phyloP scores from a whole-genome alignment of 2,329 filamentous ascomycete species.

The Sclerotiophoma versabilis region DNA sequence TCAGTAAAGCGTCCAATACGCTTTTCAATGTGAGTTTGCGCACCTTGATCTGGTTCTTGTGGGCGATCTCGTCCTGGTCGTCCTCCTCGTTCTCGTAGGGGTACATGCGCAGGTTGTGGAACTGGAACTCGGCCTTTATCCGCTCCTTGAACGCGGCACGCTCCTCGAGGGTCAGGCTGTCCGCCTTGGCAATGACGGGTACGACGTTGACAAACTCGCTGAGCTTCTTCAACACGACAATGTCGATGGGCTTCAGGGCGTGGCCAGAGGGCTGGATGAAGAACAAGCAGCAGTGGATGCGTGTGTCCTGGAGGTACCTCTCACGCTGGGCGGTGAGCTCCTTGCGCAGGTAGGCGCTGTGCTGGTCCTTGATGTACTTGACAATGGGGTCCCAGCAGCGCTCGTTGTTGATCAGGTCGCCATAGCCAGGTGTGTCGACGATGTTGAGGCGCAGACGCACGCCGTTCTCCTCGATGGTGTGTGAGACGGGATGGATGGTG shows the following conservation, averaged over 20 bases:
- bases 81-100: conserved; percentile 99
- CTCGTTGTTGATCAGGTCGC: conserved; percentile 99
- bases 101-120: conserved; percentile 99
- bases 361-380: conserved; percentile 99
- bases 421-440: conserved; percentile 97
- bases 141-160: conserved; percentile 93
- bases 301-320: conserved; percentile 98
- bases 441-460: conserved; percentile 98
- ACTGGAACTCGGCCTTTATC: conserved; percentile 99
- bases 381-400: conserved; percentile 99
- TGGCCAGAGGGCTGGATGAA: conserved; percentile 99
- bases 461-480: conserved; percentile 99
- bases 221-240: conserved; percentile 99
- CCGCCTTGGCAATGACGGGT: conserved; percentile 97
- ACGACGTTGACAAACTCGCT: conserved; percentile 99
- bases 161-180: conserved; percentile 95
- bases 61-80: conserved; percentile 90
- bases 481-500: conserved; percentile 96
- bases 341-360: conserved; percentile 98
- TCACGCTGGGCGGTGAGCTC: conserved; percentile 99
- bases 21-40: conserved; percentile 19
- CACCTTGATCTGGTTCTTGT: conserved; percentile 98
- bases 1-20: conserved; percentile 44
- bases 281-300: conserved; percentile 99
- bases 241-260: conserved; percentile 98